Evolutionary conservation across 805 yeast species (phyloP), one percentile per base, ranked within the genome.

Genomic region (Priceomyces carsonii): DNA sequence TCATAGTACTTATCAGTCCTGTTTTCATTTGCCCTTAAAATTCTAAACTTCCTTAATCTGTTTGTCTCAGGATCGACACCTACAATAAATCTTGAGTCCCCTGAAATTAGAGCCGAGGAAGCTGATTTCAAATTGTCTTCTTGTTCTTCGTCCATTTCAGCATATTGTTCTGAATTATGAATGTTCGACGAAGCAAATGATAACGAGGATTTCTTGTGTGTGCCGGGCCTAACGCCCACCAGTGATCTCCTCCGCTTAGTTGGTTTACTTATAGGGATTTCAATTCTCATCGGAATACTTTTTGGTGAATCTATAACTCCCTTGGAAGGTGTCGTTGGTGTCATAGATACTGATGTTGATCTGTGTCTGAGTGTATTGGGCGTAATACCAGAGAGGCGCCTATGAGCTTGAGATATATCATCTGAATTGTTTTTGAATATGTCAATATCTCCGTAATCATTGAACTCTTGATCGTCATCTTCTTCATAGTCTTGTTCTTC

Each of bases 361-460:
- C 67, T 46, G 25, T 54, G 52, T 23, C 60, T 33, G 19, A 48
- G 46, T 8, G 53, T 39, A 17, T 46, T 45, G 3, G 50, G 51
- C 7, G 59, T 44, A 18, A 65, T 63, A 5, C 68, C 66, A 1
- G 71, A 64, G 18, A 66, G 51, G 26, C 72, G 39, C 24, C 70
- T 54, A 39, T 57, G 69, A 14, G 55, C 41, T 3, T 52, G 45
- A 4, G 29, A 26, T 6, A 10, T n/a, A n/a, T n/a, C n/a, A n/a
- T n/a, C n/a, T n/a, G n/a, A n/a, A n/a, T n/a, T n/a, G n/a, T 43
- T 48, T 36, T 59, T 60, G 49, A 66, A 63, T 21, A 63, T 48
- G 31, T 62, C 66, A 32, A 26, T 39, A 15, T 39, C 43, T 9
- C 34, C 36, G 28, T 51, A 49, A 16, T 55, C 60, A 14, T 47